Base-by-base conservation (phyloP, 108 stramenopile species). In the Mediolabrus comicus region DNA sequence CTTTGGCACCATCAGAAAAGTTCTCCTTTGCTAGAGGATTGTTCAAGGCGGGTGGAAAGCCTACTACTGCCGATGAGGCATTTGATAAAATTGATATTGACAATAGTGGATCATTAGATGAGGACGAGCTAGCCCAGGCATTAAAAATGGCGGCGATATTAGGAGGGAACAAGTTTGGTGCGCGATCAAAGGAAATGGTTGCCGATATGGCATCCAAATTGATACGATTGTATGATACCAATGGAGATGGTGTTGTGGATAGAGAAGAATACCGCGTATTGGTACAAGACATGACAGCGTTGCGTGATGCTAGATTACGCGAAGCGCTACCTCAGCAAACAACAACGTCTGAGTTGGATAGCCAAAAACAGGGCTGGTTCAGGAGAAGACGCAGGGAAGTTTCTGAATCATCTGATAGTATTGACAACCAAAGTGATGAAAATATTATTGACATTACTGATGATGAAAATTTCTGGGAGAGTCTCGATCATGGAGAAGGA, bases 201-300 rank as follows among this genome's bases (percentile, higher is more conserved):
- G 51, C 73, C 14, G 81, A 81, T 51, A 57, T 95, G 38, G 91
- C 95, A 34, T 71, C 81, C 1, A 59, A 87, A 14, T 77, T 95
- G 49, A 67, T 95, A 11, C 49, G 75, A 10, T 64, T 95, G 17
- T 95, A 95, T 52, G 95, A 95, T 65, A 51, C 71, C 5, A 84
- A 95, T 75, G 89, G 87, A 8, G 88, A 95, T 65, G 92, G 92
- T 13, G 89, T 87, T 27, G 87, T 95, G 11, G 92, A 92, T 79
- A 72, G 88, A 30, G 79, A 87, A 25, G 95, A 95, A 71, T 95
- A 95, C 77, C 78, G 83, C 52, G 53, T 57, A 8, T 84, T 95
- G 92, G 90, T 95, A 13, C 79, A 84, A 35, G 95, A 95, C 65
- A 95, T 95, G 93, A 83, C 93, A 11, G 72, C 83, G 1, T 62